A percentile compares a stretch with the other conserved stretches of the same genome.
Evolutionary conservation across 176 grass and related monocot genomes (phyloP).

Genomic region (Lolium perenne): DNA sequence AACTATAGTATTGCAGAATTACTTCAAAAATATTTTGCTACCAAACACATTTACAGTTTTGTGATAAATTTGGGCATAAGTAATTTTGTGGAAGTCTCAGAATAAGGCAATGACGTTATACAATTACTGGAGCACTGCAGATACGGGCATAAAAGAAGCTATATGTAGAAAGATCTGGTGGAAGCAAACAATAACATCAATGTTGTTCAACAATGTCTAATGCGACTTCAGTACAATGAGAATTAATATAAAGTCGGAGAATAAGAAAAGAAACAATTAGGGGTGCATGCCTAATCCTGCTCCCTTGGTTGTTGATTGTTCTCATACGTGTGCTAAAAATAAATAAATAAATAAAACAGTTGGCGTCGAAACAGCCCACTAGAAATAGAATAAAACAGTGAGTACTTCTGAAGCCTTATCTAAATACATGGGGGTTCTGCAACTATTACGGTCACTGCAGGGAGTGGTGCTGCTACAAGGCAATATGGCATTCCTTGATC

Average conservation of each 20-base stretch:
- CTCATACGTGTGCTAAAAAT: not conserved
- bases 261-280: not conserved
- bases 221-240: not conserved
- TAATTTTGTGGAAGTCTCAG: not conserved
- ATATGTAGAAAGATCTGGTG: not conserved
- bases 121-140: not conserved
- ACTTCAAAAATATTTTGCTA: too few relatives aligned
- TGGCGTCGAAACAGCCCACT: not conserved
- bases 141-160: not conserved
- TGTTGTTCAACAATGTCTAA: not conserved
- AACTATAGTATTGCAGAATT: too few relatives aligned
- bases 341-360: not conserved
- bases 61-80: not conserved
- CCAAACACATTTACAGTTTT: not conserved
- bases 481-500: not conserved
- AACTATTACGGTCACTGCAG: not conserved
- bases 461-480: not conserved
- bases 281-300: not conserved
- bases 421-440: not conserved
- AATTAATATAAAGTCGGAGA: not conserved
- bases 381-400: not conserved
- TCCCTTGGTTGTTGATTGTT: too few relatives aligned
- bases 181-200: conserved; percentile 4
- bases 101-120: not conserved
- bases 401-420: not conserved